Conservation (phyloP, 192 early-diverging fungal genomes). For the Umbelopsis isabellina region DNA sequence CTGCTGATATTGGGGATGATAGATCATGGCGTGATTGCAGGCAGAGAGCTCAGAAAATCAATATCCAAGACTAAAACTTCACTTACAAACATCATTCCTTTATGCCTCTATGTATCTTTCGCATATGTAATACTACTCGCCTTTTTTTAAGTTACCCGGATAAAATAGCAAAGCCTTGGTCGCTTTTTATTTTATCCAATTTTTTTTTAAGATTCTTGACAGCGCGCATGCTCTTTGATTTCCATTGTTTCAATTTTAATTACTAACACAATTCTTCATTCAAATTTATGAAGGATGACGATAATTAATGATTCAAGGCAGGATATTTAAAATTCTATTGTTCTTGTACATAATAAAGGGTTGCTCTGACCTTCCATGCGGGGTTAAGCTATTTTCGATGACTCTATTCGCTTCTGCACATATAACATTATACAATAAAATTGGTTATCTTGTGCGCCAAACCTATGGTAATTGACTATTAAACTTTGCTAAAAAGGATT, state of each 20-base stretch:
- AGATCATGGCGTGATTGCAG: slow-evolving; percentile 32
- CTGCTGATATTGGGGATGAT: slow-evolving; percentile 22
- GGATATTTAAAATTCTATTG: no score
- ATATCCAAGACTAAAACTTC: slow-evolving; percentile 10
- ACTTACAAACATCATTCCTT: neutral
- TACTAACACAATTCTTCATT: neutral
- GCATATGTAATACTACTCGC: slow-evolving; percentile 1
- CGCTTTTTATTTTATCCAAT: neutral
- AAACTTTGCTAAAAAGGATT: no score
- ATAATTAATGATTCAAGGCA: neutral
- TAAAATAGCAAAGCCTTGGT: neutral
- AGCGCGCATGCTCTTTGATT: no score
- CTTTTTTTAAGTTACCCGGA: neutral
- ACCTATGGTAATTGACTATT: no score
- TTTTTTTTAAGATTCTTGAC: no score
- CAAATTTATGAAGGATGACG: neutral
- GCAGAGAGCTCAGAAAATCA: slow-evolving; percentile 17
- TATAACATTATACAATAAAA: no score
- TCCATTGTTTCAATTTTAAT: neutral
- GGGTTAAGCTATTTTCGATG: no score
- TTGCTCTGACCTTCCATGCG: no score
- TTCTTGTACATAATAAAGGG: no score
- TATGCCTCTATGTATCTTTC: neutral
- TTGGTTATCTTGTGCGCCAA: no score
- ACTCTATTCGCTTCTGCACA: no score